Percentiles rank a stretch among this genome's conserved stretches.
These are phyloP conservation scores for Diaporthe aspalathi DNA, from an alignment of 2,329 filamentous ascomycete species.

Conservation along the genomic window DNA sequence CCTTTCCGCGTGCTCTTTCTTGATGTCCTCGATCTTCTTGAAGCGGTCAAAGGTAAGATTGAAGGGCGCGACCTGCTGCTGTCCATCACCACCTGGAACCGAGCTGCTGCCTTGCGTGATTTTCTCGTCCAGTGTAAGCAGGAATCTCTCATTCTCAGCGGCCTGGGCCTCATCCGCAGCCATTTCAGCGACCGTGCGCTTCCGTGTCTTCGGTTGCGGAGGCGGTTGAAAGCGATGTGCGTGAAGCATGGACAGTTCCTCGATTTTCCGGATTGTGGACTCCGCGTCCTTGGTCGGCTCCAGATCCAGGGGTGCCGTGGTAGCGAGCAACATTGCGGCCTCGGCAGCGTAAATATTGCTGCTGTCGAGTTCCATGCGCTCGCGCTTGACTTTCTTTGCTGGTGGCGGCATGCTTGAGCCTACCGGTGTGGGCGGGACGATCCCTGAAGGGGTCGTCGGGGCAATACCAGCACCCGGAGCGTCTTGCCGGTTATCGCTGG, in stretches of 20 bases:
- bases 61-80: constrained; percentile 78
- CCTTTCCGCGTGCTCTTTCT: constrained; percentile 79
- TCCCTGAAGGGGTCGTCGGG: constrained; percentile 74
- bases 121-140: constrained; percentile 92
- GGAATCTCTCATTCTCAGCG: constrained; percentile 88
- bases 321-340: constrained; percentile 78
- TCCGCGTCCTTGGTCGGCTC: constrained; percentile 77
- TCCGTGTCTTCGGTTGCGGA: constrained; percentile 87
- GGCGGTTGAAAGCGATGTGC: constrained; percentile 80
- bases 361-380: constrained; percentile 81
- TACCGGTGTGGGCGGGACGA: constrained; percentile 71
- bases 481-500: constrained; percentile 49
- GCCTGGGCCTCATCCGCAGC: constrained; percentile 93
- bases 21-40: constrained; percentile 90
- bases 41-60: constrained; percentile 91
- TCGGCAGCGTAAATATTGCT: constrained; percentile 81
- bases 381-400: constrained; percentile 74
- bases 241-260: constrained; percentile 59
- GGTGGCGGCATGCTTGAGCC: constrained; percentile 68
- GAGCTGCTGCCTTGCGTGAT: constrained; percentile 70
- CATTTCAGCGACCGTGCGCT: constrained; percentile 93
- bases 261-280: constrained; percentile 78
- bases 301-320: constrained; percentile 79
- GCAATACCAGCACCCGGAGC: constrained; percentile 59
- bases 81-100: constrained; percentile 77